Conservation (phyloP, 2,329 filamentous ascomycete species). For the Penicillium sp. region DNA sequence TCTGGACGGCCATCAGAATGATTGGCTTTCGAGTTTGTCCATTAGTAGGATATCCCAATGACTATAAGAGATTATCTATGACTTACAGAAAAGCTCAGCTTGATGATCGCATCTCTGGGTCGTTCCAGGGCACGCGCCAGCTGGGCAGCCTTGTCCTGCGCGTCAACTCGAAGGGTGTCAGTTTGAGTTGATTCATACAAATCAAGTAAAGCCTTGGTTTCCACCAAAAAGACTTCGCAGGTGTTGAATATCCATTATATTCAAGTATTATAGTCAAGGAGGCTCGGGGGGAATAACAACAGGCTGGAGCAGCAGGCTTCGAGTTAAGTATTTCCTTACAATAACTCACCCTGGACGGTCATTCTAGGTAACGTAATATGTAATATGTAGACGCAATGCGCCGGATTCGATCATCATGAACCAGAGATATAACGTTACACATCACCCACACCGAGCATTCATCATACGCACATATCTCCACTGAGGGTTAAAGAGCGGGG, state of each 20-base stretch:
- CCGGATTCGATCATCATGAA: no score
- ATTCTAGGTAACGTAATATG: no score
- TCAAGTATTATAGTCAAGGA: background rate
- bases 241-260: constrained; percentile 9
- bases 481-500: background rate
- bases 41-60: background rate
- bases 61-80: no score
- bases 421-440: background rate
- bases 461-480: background rate
- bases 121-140: constrained; percentile 19
- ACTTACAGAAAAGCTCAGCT: constrained; percentile 18
- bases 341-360: no score
- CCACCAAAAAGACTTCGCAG: constrained; percentile 10
- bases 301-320: background rate
- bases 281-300: background rate
- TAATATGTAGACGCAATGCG: no score
- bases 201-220: constrained; percentile 9
- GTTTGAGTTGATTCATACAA: constrained; percentile 8
- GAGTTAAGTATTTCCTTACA: no score
- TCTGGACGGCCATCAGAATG: constrained; percentile 21
- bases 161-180: constrained; percentile 13
- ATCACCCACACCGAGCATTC: background rate
- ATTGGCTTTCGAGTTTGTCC: constrained; percentile 10
- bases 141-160: constrained; percentile 15
- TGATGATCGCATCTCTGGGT: constrained; percentile 21